Evolutionary conservation across 768 basidiomycete species (phyloP).

Genomic region (Phylloporus sp.): DNA sequence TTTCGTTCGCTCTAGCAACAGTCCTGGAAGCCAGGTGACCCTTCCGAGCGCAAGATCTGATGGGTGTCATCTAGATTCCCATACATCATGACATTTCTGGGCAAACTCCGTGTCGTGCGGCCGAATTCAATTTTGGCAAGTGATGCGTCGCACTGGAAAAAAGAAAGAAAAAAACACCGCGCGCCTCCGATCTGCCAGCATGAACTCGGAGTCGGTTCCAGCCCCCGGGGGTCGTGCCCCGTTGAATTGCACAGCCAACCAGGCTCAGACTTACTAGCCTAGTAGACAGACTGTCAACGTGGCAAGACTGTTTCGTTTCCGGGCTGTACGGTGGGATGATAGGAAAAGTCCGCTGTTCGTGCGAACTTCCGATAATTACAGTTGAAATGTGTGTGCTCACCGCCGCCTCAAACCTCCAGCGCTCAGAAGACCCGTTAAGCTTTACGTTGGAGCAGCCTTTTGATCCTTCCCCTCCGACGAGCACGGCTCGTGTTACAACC

Average conservation of each 20-base stretch:
- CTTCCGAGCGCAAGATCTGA: conserved; percentile 17
- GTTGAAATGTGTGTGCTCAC: background rate
- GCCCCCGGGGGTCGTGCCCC: conserved; percentile 15
- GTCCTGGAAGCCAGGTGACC: background rate
- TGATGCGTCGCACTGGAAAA: background rate
- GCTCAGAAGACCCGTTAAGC: background rate
- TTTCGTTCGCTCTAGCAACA: conserved; percentile 10
- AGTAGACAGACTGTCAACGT: too few species aligned
- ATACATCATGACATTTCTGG: conserved; percentile 18
- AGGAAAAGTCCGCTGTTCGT: conserved; percentile 8
- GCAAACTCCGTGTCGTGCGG: conserved; percentile 9
- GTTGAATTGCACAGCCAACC: conserved; percentile 6
- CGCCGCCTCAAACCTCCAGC: too few species aligned
- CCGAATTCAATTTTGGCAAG: conserved; percentile 1
- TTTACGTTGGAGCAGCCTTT: conserved; percentile 18
- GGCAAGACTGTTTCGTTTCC: conserved; percentile 6
- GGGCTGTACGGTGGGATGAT: conserved; percentile 5
- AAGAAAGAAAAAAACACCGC: conserved; percentile 7
- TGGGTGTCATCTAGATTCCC: too few species aligned
- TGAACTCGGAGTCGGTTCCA: conserved; percentile 11
- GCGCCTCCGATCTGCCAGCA: conserved; percentile 1
- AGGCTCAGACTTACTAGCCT: too few species aligned
- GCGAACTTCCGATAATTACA: too few species aligned
- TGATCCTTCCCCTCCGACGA: conserved; percentile 3
- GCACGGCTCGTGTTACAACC: background rate